Percentiles rank a stretch among this genome's conserved stretches.
Conservation (phyloP, 2,329 filamentous ascomycete genomes). For the Thelonectria olida region DNA sequence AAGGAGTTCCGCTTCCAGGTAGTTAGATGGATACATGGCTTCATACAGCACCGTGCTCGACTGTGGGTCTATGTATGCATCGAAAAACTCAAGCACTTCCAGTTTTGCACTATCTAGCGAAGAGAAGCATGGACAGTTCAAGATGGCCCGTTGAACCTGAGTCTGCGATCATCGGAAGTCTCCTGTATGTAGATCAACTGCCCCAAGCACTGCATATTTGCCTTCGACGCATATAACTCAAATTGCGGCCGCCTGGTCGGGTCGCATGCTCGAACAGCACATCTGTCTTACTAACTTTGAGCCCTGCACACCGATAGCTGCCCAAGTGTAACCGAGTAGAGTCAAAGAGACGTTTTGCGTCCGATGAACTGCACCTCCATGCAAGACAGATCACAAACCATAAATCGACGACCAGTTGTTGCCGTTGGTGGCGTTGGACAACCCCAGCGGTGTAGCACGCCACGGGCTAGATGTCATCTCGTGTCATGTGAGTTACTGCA, state of each 20-base stretch:
- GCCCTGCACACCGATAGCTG: slow-evolving; percentile 3
- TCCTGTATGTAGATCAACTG: not conserved
- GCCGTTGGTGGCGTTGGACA: not conserved
- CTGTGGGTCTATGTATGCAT: slow-evolving; percentile 1
- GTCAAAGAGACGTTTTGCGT: not conserved
- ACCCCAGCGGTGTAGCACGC: not conserved
- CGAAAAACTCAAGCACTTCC: not conserved
- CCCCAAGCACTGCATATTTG: not conserved
- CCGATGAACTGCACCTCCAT: not conserved
- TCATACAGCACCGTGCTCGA: no score
- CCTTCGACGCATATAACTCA: not conserved
- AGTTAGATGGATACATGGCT: no score
- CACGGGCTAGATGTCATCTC: not conserved
- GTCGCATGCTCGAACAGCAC: not conserved
- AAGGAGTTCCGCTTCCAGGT: slow-evolving; percentile 10
- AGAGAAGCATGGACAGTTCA: not conserved
- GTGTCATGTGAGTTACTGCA: slow-evolving; percentile 11
- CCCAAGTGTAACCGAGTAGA: not conserved
- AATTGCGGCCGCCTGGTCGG: not conserved
- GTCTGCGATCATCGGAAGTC: not conserved
- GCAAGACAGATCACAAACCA: not conserved
- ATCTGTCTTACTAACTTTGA: slow-evolving; percentile 1
- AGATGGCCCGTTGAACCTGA: not conserved
- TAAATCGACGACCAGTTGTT: no score
- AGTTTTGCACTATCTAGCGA: not conserved